Conservation (phyloP, 345 rosid species). For the Orychophragmus violaceus region DNA sequence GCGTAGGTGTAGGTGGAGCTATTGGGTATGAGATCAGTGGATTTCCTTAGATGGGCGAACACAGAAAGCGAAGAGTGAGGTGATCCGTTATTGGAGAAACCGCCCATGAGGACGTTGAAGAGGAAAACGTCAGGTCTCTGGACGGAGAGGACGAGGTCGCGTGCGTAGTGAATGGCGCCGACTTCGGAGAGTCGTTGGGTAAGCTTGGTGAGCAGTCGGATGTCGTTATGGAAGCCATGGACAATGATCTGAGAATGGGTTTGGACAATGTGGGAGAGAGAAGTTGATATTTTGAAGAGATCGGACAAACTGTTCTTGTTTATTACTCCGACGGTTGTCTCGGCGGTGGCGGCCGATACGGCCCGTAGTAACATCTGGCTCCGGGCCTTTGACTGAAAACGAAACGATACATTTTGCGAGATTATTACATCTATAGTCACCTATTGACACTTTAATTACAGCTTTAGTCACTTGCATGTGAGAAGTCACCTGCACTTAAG, state of each 20-base stretch:
- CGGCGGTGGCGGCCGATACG: conserved; percentile 13
- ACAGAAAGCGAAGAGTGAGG: conserved; percentile 46
- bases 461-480: too few relatives aligned
- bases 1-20: conserved; percentile 52
- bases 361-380: conserved; percentile 24
- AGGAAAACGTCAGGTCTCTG: conserved; percentile 64
- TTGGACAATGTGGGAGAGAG: conserved; percentile 52
- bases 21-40: conserved; percentile 42
- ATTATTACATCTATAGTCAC: too few relatives aligned
- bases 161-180: conserved; percentile 45
- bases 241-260: conserved; percentile 59
- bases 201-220: conserved; percentile 60
- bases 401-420: conserved; percentile 15
- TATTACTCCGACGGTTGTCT: conserved; percentile 3
- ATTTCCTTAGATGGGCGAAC: conserved; percentile 40
- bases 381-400: not conserved
- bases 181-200: conserved; percentile 57
- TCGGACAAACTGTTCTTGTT: conserved; percentile 34
- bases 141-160: conserved; percentile 46
- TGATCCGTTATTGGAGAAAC: conserved; percentile 38
- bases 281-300: conserved; percentile 39
- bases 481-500: too few relatives aligned
- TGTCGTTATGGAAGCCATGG: conserved; percentile 43
- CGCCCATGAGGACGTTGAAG: conserved; percentile 64
- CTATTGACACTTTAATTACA: too few relatives aligned